Evolutionary conservation across 805 yeast genomes (phyloP).

Genomic region (Barnettozyma sucrosica): DNA sequence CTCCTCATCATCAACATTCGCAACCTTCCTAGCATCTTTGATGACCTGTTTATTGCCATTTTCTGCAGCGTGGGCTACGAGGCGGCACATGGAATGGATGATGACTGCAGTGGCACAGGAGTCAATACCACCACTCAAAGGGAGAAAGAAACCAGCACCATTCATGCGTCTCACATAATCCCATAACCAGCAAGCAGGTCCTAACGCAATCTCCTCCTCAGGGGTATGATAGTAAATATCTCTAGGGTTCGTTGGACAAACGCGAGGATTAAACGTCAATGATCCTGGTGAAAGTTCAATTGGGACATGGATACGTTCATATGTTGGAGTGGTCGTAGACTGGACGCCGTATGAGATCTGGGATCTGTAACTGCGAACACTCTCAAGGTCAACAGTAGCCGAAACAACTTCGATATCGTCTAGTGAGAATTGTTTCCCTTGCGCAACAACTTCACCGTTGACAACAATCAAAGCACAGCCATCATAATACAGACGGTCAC

Average conservation of each 20-base stretch:
- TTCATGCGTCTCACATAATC: slow-evolving; percentile 89
- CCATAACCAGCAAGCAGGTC: slow-evolving; percentile 99
- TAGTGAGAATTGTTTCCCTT: slow-evolving; percentile 85
- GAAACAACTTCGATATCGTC: slow-evolving; percentile 89
- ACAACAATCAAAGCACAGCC: slow-evolving; percentile 94
- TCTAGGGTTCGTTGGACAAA: slow-evolving; percentile 50
- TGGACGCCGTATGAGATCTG: slow-evolving; percentile 49
- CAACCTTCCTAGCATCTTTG: slow-evolving; percentile 63
- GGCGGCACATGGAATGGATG: slow-evolving; percentile 88
- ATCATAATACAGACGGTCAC: slow-evolving; percentile 93
- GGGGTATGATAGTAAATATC: slow-evolving; percentile 67
- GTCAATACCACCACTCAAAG: slow-evolving; percentile 96
- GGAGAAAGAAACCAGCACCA: slow-evolving; percentile 88
- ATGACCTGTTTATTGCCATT: slow-evolving; percentile 75
- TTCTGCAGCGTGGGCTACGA: slow-evolving; percentile 65
- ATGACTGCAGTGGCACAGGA: slow-evolving; percentile 96
- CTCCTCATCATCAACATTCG: slow-evolving; percentile 42
- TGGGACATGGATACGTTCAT: slow-evolving; percentile 53
- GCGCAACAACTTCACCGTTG: slow-evolving; percentile 89
- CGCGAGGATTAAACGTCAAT: slow-evolving; percentile 51
- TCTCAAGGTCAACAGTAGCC: slow-evolving; percentile 93
- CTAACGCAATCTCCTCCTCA: slow-evolving; percentile 94
- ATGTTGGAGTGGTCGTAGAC: slow-evolving; percentile 25
- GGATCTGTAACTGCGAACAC: slow-evolving; percentile 77
- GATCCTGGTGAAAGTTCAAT: slow-evolving; percentile 60